phyloP scores from a whole-genome alignment of 257 asterid species.

The Sherardia arvensis region DNA sequence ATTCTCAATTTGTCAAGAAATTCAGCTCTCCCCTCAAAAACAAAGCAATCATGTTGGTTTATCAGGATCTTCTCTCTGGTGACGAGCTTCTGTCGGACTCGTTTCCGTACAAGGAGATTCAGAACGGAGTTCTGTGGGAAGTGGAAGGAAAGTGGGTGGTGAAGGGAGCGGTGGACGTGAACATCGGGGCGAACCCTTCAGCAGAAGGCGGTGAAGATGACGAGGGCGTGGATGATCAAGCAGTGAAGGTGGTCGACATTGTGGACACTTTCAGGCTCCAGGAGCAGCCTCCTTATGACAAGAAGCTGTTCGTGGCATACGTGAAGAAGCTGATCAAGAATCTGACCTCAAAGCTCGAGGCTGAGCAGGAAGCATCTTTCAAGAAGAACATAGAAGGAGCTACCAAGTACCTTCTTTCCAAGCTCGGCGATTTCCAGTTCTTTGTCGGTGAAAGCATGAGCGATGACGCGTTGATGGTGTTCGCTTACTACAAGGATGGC shows the following conservation, averaged over 20 bases:
- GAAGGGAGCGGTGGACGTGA: constrained; percentile 43
- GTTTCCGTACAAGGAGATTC: constrained; percentile 39
- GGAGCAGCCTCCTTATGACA: constrained; percentile 61
- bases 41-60: constrained; percentile 34
- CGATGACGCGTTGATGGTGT: constrained; percentile 32
- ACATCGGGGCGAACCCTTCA: constrained; percentile 69
- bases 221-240: constrained; percentile 54
- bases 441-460: constrained; percentile 56
- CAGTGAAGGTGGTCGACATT: constrained; percentile 50
- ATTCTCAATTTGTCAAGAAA: background rate
- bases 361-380: constrained; percentile 33
- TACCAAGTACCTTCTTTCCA: constrained; percentile 39
- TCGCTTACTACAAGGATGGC: constrained; percentile 47
- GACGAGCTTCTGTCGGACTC: constrained; percentile 70
- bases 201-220: constrained; percentile 60
- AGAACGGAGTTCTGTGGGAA: constrained; percentile 55
- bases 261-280: constrained; percentile 66
- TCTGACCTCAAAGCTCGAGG: constrained; percentile 28
- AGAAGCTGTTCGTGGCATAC: constrained; percentile 49
- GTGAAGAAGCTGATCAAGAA: constrained; percentile 46
- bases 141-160: constrained; percentile 71
- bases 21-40: background rate
- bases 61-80: constrained; percentile 47
- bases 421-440: constrained; percentile 47
- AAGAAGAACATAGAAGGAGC: constrained; percentile 54